Percentiles rank a stretch among this genome's conserved stretches.
phyloP scores from a whole-genome alignment of 108 stramenopile genomes.

The Pseudonitzschia multiseries region DNA sequence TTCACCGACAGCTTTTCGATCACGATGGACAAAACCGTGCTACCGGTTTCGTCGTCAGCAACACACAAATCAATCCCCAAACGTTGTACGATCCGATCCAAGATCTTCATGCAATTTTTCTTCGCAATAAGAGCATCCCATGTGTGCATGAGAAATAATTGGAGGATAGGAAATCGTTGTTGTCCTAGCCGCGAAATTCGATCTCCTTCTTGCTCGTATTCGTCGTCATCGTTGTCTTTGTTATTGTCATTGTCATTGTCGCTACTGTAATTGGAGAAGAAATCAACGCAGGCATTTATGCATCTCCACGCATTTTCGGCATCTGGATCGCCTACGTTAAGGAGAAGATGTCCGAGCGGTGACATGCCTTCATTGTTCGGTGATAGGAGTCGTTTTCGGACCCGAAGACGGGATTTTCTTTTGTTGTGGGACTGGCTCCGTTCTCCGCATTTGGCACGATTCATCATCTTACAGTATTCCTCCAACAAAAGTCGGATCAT shows the following conservation, averaged over 20 bases:
- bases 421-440: no score
- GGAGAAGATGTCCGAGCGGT: conserved; percentile 8
- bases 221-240: background rate
- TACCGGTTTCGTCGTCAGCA: conserved; percentile 2
- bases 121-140: background rate
- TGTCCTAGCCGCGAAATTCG: background rate
- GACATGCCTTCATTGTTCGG: background rate
- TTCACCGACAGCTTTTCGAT: background rate
- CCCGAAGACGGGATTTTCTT: background rate
- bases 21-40: conserved; percentile 5
- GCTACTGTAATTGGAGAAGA: no score
- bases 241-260: background rate
- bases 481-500: background rate
- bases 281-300: background rate
- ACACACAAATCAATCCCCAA: background rate
- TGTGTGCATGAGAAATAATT: background rate
- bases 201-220: background rate
- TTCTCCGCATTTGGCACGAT: background rate
- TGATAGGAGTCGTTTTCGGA: background rate
- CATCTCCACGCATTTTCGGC: conserved; percentile 1
- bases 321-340: background rate
- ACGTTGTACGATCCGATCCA: background rate
- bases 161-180: background rate
- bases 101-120: background rate
- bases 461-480: background rate